Base-by-base conservation (phyloP, 1,284 basidiomycete genomes). In the Ceraceosorus guamensis region DNA sequence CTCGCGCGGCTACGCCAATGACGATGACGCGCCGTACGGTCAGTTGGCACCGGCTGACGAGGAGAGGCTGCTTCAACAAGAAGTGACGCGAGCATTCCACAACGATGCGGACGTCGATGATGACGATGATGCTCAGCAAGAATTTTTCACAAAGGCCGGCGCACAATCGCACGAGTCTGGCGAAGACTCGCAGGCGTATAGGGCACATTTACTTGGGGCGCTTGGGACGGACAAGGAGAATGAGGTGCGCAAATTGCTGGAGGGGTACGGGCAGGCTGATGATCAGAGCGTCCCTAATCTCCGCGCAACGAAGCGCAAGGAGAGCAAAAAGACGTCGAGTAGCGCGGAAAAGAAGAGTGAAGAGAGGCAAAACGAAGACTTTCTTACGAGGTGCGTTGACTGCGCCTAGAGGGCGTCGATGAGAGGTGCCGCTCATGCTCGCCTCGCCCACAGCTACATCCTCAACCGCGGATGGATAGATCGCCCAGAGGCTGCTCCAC, bases 1-100 rank as follows among this genome's bases (percentile, higher is more conserved):
- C 16, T 55, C 60, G 30, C 51, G 55, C 37, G 50, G 46, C 45
- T 57, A 57, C 6, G 57, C 52, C 34, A 56, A 59, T 16, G 56
- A 62, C 34, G 51, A 10, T 10, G 8, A 8, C 5, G 16, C 14
- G 16, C 39, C 39, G 10, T 10, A 43, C n/a, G 16, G 43, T 5
- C 79, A 81, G 0, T 78, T 85, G 37, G 88, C 91, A 0, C 86
- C 91, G 64, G 84, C 82, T 4, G 82, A 91, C 77, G 89, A 92
- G 72, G 87, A 92, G 77, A 79, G 80, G 2, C 80, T 79, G 0
- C 82, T 97, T 24, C 84, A 88, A 7, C 81, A 83, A 46, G 89
- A 96, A 74, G 90, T 89, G 0, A 88, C 90, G 37, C 82, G 84
- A 1, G 92, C 88, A 0, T 92, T 93, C 75, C 74, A 78, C 52